Evolutionary conservation across 2,329 filamentous ascomycete genomes (phyloP).

Genomic region (Colletotrichum tofieldiae): DNA sequence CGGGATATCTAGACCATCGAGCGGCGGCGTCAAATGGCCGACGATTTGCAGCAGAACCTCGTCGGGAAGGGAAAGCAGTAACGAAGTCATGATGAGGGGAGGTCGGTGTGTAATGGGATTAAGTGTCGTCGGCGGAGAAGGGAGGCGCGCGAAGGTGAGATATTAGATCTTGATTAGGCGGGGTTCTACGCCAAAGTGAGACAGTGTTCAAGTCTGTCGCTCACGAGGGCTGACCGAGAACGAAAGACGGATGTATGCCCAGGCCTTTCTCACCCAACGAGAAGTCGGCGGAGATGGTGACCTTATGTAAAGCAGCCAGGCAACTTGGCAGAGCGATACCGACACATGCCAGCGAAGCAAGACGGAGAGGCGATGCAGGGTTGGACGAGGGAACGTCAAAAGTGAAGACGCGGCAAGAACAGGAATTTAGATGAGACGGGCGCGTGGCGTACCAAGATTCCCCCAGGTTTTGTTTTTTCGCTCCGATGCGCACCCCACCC

Average conservation of each 20-base stretch:
- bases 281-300: conserved; percentile 7
- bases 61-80: conserved; percentile 37
- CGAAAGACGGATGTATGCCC: conserved; percentile 15
- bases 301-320: conserved; percentile 21
- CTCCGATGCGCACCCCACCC: conserved; percentile 24
- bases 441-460: conserved; percentile 32
- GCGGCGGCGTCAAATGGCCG: conserved; percentile 39
- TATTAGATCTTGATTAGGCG: conserved; percentile 36
- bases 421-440: conserved; percentile 30
- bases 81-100: conserved; percentile 14
- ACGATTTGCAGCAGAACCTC: conserved; percentile 41
- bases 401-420: conserved; percentile 9
- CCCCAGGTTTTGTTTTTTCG: conserved; percentile 32
- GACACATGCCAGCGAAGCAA: conserved; percentile 6
- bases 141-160: conserved; percentile 6
- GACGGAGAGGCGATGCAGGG: conserved; percentile 20
- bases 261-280: conserved; percentile 26
- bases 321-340: conserved; percentile 8
- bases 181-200: conserved; percentile 19
- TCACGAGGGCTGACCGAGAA: not conserved
- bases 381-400: conserved; percentile 20
- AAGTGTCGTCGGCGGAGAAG: not conserved
- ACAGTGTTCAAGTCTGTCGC: not conserved
- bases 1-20: conserved; percentile 39
- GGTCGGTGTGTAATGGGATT: not conserved